Conservation (phyloP, 129 eudicot genomes). For the Oenanthe sinensis region DNA sequence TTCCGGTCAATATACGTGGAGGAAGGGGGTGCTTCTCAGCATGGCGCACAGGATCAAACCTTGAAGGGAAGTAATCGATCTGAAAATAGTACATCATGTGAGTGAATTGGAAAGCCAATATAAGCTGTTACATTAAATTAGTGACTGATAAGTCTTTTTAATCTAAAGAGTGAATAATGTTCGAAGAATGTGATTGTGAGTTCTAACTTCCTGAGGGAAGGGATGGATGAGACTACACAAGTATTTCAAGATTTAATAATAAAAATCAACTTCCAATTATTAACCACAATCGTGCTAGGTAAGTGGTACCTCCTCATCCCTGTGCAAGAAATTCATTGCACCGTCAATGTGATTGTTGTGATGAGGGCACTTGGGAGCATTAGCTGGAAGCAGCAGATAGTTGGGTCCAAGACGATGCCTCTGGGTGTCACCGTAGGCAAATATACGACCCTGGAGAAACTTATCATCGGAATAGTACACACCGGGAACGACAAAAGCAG, state of each 20-base stretch:
- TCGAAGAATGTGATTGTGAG: background rate
- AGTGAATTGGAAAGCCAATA: background rate
- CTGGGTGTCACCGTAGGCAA: slow-evolving; percentile 71
- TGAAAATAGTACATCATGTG: slow-evolving; percentile 7
- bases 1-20: slow-evolving; percentile 38
- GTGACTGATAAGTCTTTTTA: background rate
- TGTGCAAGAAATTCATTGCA: slow-evolving; percentile 62
- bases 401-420: slow-evolving; percentile 79
- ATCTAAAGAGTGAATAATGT: background rate
- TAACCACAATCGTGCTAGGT: background rate
- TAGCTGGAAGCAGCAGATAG: slow-evolving; percentile 72
- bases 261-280: background rate
- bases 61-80: slow-evolving; percentile 77
- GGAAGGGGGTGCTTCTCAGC: slow-evolving; percentile 70
- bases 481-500: slow-evolving; percentile 67
- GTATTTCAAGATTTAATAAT: background rate
- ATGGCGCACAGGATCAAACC: slow-evolving; percentile 63
- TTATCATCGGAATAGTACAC: slow-evolving; percentile 67
- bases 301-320: slow-evolving; percentile 66
- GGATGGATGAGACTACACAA: background rate
- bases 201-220: background rate
- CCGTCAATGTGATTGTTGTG: slow-evolving; percentile 80
- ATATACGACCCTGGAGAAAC: slow-evolving; percentile 63
- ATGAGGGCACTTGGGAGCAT: slow-evolving; percentile 80
- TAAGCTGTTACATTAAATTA: background rate